Evolutionary conservation across 2,329 filamentous ascomycete genomes (phyloP).

Genomic region (Cryphonectria parasitica): DNA sequence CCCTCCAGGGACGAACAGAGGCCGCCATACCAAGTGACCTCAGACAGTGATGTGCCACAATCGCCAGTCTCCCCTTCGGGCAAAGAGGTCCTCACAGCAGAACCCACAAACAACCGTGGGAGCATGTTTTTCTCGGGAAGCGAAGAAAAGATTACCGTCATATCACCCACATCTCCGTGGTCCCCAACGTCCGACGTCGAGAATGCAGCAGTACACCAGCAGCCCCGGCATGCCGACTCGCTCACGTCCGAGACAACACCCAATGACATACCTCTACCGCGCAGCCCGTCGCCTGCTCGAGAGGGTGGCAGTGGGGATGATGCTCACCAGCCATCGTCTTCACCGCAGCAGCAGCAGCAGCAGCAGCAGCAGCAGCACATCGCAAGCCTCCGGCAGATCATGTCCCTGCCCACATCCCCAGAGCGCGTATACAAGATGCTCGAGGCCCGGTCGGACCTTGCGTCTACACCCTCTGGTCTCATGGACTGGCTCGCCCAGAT

Average conservation of each 20-base stretch:
- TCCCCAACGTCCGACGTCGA: slow-evolving; percentile 41
- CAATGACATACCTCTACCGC: slow-evolving; percentile 22
- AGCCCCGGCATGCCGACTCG: slow-evolving; percentile 24
- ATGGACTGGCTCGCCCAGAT: slow-evolving; percentile 57
- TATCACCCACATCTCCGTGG: slow-evolving; percentile 38
- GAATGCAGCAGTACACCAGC: slow-evolving; percentile 41
- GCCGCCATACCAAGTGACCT: not conserved
- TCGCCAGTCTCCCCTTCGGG: slow-evolving; percentile 49
- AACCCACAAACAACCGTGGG: slow-evolving; percentile 30
- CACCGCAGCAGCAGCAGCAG: slow-evolving; percentile 35
- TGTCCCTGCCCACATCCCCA: slow-evolving; percentile 64
- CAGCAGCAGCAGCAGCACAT: slow-evolving; percentile 42
- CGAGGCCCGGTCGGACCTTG: slow-evolving; percentile 72
- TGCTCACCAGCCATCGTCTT: slow-evolving; percentile 9
- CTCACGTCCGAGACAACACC: not conserved
- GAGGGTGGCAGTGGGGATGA: not conserved
- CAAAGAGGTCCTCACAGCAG: slow-evolving; percentile 35
- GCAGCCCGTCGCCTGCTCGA: slow-evolving; percentile 18
- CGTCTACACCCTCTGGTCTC: slow-evolving; percentile 75
- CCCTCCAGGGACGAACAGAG: not conserved
- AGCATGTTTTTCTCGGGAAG: slow-evolving; percentile 42
- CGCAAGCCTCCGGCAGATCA: slow-evolving; percentile 75
- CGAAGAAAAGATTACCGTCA: slow-evolving; percentile 49
- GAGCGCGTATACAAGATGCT: slow-evolving; percentile 78
- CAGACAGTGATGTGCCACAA: slow-evolving; percentile 40